These are phyloP conservation scores for Salix caprea DNA, from an alignment of 345 rosid species.

Conservation along the genomic window DNA sequence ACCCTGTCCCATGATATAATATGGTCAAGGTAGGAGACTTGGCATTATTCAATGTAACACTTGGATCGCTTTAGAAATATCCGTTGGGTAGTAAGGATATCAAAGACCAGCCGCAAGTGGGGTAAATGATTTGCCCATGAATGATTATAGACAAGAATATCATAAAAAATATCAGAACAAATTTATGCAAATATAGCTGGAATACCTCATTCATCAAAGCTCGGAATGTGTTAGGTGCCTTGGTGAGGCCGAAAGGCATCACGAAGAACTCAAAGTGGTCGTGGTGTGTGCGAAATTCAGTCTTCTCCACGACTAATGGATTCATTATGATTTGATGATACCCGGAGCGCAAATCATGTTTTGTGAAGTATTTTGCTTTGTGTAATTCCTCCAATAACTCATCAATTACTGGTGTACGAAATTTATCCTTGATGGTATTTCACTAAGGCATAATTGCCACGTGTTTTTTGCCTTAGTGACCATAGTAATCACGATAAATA, in stretches of 20 bases:
- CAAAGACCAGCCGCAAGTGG: too few relatives aligned
- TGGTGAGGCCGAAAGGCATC: background rate
- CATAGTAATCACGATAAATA: background rate
- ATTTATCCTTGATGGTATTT: background rate
- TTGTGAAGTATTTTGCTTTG: background rate
- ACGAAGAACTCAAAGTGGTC: background rate
- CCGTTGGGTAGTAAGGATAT: fast-evolving
- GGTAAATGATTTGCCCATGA: background rate
- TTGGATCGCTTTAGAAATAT: background rate
- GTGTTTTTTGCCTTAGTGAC: background rate
- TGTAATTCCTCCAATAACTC: background rate
- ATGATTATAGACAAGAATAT: background rate
- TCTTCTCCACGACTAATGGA: background rate
- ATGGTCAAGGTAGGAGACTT: background rate
- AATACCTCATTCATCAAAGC: background rate
- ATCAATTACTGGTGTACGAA: too few relatives aligned
- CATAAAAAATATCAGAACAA: background rate
- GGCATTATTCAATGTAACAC: background rate
- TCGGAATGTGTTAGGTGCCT: background rate
- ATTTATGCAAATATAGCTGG: background rate
- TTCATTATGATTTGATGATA: background rate
- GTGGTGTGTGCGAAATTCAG: background rate
- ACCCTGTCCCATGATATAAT: background rate
- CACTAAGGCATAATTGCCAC: too few relatives aligned
- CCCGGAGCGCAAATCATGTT: background rate